Conservation (phyloP, 2,329 filamentous ascomycete genomes). For the Calonectria pseudoturangicola region DNA sequence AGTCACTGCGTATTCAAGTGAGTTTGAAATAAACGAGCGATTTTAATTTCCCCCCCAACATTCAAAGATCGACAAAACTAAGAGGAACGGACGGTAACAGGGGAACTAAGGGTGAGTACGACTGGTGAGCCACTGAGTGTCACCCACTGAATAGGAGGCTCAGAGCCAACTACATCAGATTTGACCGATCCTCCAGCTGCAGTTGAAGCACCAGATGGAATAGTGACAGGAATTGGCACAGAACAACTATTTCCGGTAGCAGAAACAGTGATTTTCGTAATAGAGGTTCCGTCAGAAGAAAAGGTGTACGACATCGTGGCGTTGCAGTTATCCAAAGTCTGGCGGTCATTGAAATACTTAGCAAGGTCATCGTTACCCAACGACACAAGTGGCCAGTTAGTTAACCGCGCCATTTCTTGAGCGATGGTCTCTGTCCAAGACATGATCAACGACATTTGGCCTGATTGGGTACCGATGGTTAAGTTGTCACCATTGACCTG, state of each 20-base stretch:
- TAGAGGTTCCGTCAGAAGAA: slow-evolving; percentile 27
- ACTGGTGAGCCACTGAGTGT: slow-evolving; percentile 10
- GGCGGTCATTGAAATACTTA: slow-evolving; percentile 42
- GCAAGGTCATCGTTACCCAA: slow-evolving; percentile 45
- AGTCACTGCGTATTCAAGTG: no score
- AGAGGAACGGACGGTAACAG: not conserved
- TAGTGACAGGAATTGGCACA: slow-evolving; percentile 40
- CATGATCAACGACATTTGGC: slow-evolving; percentile 43
- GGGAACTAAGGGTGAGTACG: slow-evolving; percentile 18
- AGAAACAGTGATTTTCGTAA: slow-evolving; percentile 33
- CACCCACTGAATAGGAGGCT: slow-evolving; percentile 29
- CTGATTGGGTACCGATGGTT: slow-evolving; percentile 40
- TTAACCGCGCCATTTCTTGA: slow-evolving; percentile 43
- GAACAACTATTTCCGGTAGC: slow-evolving; percentile 34
- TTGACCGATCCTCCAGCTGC: slow-evolving; percentile 19
- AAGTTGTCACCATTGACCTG: slow-evolving; percentile 24
- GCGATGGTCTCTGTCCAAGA: slow-evolving; percentile 45
- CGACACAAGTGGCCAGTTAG: slow-evolving; percentile 43
- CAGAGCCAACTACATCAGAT: slow-evolving; percentile 19
- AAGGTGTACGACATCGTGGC: slow-evolving; percentile 38
- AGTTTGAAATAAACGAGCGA: not conserved
- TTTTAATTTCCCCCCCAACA: not conserved
- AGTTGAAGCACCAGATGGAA: slow-evolving; percentile 13
- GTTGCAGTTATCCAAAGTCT: slow-evolving; percentile 40
- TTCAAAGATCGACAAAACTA: slow-evolving; percentile 10